phyloP scores from a whole-genome alignment of 257 asterid species.

The Fraxinus cuspidata region DNA sequence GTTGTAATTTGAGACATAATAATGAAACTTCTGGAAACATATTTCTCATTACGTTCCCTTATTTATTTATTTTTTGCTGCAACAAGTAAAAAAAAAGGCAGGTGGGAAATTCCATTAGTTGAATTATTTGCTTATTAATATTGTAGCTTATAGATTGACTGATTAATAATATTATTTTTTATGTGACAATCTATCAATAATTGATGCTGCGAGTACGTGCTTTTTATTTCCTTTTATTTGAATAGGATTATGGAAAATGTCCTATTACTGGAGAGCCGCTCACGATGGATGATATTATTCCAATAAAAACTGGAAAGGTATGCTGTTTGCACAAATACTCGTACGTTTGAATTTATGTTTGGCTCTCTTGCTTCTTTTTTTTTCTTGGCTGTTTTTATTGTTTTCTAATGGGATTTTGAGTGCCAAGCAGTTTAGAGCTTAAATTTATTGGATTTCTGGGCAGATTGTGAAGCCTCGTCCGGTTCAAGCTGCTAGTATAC shows the following conservation, averaged over 20 bases:
- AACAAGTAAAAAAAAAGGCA: background rate
- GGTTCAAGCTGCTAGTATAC: constrained; percentile 97
- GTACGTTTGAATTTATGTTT: constrained; percentile 3
- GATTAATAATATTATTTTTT: background rate
- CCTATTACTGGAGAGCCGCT: constrained; percentile 92
- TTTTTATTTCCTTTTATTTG: constrained; percentile 15
- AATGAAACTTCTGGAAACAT: background rate
- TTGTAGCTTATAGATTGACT: background rate
- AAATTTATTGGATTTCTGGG: constrained; percentile 27
- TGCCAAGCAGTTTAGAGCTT: constrained; percentile 24
- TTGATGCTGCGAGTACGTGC: background rate
- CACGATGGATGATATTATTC: constrained; percentile 78
- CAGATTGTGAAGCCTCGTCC: constrained; percentile 96
- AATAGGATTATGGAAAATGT: constrained; percentile 89
- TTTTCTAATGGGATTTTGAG: constrained; percentile 9
- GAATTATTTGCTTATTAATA: background rate
- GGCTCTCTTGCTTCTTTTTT: background rate
- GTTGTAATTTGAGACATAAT: background rate
- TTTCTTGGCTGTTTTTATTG: background rate
- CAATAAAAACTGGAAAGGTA: constrained; percentile 91
- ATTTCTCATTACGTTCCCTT: background rate
- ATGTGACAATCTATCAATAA: background rate
- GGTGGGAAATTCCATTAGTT: background rate
- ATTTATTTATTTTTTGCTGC: background rate
- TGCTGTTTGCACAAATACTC: constrained; percentile 1